Conservation (phyloP, 176 grass and related monocot species). For the Tillandsia leiboldiana region DNA sequence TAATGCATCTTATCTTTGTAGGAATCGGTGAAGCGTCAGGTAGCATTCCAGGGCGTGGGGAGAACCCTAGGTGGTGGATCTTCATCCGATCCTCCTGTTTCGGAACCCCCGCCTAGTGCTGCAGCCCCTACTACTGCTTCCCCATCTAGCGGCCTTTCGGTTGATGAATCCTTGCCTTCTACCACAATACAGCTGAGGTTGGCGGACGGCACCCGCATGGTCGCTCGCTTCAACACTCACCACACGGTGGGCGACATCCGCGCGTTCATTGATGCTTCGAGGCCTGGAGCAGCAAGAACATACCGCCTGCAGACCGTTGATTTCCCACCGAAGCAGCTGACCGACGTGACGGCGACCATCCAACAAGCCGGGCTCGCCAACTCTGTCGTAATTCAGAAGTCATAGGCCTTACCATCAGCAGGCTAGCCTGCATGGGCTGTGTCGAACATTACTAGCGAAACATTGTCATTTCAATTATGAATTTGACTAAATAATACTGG, state of each 20-base stretch:
- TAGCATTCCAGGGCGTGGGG: constrained; percentile 66
- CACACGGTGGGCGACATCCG: constrained; percentile 76
- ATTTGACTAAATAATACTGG: too few relatives aligned
- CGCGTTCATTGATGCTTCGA: constrained; percentile 74
- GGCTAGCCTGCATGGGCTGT: too few relatives aligned
- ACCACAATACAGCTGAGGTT: constrained; percentile 77
- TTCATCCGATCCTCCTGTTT: constrained; percentile 15
- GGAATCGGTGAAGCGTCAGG: constrained; percentile 37
- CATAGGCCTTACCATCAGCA: constrained; percentile 24
- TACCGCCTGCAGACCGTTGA: constrained; percentile 64
- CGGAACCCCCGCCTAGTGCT: constrained; percentile 14
- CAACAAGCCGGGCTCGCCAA: constrained; percentile 69
- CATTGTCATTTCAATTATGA: too few relatives aligned
- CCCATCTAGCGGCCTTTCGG: constrained; percentile 27
- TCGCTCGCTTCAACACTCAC: constrained; percentile 69
- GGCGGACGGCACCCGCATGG: constrained; percentile 80
- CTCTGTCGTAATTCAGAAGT: constrained; percentile 85
- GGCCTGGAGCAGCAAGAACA: constrained; percentile 32
- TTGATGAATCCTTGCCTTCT: constrained; percentile 57
- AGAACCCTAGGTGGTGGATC: constrained; percentile 75
- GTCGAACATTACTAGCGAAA: too few relatives aligned
- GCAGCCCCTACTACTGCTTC: constrained; percentile 22
- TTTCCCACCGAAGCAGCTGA: constrained; percentile 78
- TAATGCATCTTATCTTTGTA: constrained; percentile 23
- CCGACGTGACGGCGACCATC: constrained; percentile 44